Conservation (phyloP, 2,329 filamentous ascomycete genomes). For the Aspergillus thermomutatus region DNA sequence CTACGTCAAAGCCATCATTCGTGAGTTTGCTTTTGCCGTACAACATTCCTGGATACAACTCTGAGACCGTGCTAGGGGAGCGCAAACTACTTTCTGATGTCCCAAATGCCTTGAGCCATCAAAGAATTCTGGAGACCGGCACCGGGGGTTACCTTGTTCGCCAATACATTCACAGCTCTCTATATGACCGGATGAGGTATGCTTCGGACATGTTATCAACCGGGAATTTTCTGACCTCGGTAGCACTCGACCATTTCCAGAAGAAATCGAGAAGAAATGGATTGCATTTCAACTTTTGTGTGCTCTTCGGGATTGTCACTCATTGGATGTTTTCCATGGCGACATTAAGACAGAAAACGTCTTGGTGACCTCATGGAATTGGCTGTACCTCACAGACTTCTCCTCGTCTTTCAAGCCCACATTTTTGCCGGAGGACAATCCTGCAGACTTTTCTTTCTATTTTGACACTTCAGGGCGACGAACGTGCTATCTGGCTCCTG, state of each 20-base stretch:
- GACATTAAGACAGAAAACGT: slow-evolving; percentile 99
- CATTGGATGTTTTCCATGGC: slow-evolving; percentile 85
- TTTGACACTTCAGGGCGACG: slow-evolving; percentile 90
- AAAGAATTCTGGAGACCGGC: slow-evolving; percentile 86
- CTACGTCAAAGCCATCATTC: slow-evolving; percentile 72
- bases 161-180: slow-evolving; percentile 92
- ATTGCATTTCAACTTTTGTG: slow-evolving; percentile 92
- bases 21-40: slow-evolving; percentile 48
- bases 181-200: slow-evolving; percentile 84
- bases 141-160: slow-evolving; percentile 90
- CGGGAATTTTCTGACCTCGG: slow-evolving; percentile 21
- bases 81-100: slow-evolving; percentile 74
- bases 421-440: slow-evolving; percentile 91
- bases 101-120: slow-evolving; percentile 86
- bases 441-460: slow-evolving; percentile 95
- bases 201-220: neutral
- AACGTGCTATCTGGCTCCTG: slow-evolving; percentile 92
- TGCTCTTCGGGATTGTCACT: slow-evolving; percentile 86
- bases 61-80: slow-evolving; percentile 58
- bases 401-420: slow-evolving; percentile 94
- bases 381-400: slow-evolving; percentile 97
- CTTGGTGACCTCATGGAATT: slow-evolving; percentile 97
- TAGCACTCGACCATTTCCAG: slow-evolving; percentile 91
- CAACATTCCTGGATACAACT: neutral
- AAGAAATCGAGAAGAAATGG: slow-evolving; percentile 99